Base-by-base conservation (phyloP, 495 filamentous ascomycete species). In the Aspergillus olivimuriae region DNA sequence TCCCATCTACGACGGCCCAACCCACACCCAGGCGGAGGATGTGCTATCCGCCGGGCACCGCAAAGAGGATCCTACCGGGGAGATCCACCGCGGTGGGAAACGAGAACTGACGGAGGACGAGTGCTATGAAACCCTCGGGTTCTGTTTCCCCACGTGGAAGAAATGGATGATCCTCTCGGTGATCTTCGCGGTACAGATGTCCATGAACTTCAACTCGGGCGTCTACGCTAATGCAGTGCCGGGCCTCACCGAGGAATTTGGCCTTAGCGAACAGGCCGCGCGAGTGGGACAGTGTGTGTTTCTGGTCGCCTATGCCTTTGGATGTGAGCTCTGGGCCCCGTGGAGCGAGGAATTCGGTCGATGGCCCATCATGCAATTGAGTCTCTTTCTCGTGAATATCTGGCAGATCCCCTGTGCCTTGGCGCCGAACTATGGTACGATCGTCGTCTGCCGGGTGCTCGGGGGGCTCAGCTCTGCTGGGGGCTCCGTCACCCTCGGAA, bases 201-300 rank as follows among this genome's bases (percentile, higher is more conserved):
- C 84, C 4, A 90, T 90, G 85, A 90, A 90, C 69, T 85, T 89
- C 71, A 89, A 89, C 69, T 82, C 80, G 7, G 78, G 77, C 23
- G 72, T 87, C 9, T 89, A 86, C 61, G 70, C 79, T 26, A 85
- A 84, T 52, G 84, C 75, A 11, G 60, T 87, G 9, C 48, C 49
- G 0, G 76, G 76, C 4, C 75, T 90, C 42, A 67, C 76, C 1
- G 61, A 78, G 32, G 60, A 83, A 26, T 89, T 84, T 57, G 36
- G 65, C 12, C 77, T 89, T 44, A 81, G 76, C 51, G 65, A 68
- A 23, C 81, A 86, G 55, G 75, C 74, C 0, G 84, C 82, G 1
- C 74, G 84, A 20, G 61, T 75, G 15, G 84, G 84, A 19, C 80
- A 83, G 22, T 76, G 77, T 48, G 73, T 86, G 36, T 90, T 87